phyloP scores from a whole-genome alignment of 1,284 basidiomycete genomes.

The Irpex sp. region DNA sequence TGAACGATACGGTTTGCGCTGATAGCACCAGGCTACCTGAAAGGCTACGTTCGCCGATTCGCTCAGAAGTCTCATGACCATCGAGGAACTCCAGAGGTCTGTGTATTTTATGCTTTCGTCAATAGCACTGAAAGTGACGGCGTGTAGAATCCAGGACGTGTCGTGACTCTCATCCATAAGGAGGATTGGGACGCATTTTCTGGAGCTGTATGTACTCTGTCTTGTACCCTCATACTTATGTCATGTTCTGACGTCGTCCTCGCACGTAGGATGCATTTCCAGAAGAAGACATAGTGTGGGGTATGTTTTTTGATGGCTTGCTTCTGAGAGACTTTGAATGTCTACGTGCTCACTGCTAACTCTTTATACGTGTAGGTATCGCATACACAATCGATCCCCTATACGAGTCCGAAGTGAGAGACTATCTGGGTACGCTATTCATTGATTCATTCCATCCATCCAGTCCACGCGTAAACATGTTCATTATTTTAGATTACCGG shows the following conservation, averaged over 20 bases:
- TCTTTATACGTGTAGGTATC: too few relatives aligned
- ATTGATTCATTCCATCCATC: neutral
- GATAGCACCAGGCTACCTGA: conserved; percentile 75
- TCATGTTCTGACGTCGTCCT: neutral
- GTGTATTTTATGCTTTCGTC: neutral
- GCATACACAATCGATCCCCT: conserved; percentile 82
- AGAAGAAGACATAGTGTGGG: conserved; percentile 82
- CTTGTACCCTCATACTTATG: neutral
- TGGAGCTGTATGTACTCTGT: conserved; percentile 41
- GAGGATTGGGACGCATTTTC: conserved; percentile 80
- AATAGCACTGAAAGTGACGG: neutral
- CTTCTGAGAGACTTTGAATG: neutral
- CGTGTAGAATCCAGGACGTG: conserved; percentile 70
- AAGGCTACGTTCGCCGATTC: conserved; percentile 83
- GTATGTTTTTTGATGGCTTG: conserved; percentile 31
- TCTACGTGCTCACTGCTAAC: neutral
- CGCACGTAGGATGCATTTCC: conserved; percentile 67
- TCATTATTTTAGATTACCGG: conserved; percentile 53
- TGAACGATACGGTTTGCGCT: neutral
- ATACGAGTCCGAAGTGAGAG: conserved; percentile 70
- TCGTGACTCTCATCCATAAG: conserved; percentile 84
- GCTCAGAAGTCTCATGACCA: conserved; percentile 88
- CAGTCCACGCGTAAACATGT: neutral
- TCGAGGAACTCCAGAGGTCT: conserved; percentile 75
- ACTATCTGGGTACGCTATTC: conserved; percentile 66